Conservation (phyloP, 2,329 filamentous ascomycete species). For the Sarocladium oryzae region DNA sequence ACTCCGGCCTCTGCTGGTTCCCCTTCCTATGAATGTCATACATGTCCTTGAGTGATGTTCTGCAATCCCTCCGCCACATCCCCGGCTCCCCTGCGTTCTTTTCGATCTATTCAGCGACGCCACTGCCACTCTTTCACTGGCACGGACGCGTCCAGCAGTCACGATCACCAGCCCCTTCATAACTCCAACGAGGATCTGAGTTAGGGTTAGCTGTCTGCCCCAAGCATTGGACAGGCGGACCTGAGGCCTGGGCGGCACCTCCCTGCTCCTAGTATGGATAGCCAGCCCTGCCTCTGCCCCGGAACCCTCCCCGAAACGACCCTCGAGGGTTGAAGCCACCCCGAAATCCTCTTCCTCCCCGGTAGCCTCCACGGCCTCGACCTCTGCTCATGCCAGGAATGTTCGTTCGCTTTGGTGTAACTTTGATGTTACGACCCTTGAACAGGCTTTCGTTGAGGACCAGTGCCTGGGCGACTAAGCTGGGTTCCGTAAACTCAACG, state of each 20-base stretch:
- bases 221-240: background rate
- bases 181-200: background rate
- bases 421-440: conserved; percentile 92
- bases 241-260: conserved; percentile 13
- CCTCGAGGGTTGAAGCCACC: conserved; percentile 34
- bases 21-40: conserved; percentile 1
- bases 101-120: too few species aligned
- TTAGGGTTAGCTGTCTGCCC: conserved; percentile 5
- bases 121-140: background rate
- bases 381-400: conserved; percentile 89
- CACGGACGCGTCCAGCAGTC: background rate
- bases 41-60: background rate
- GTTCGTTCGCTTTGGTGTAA: conserved; percentile 90
- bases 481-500: conserved; percentile 95
- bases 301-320: conserved; percentile 62
- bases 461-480: conserved; percentile 83
- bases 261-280: conserved; percentile 56
- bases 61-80: too few species aligned
- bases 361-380: conserved; percentile 52
- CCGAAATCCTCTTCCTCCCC: conserved; percentile 45
- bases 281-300: conserved; percentile 59
- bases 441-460: conserved; percentile 96
- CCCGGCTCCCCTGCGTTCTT: too few species aligned
- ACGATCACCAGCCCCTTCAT: background rate
- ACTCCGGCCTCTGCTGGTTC: conserved; percentile 8